These are phyloP conservation scores for Pisolithus sp. DNA, from an alignment of 768 basidiomycete species.

Conservation along the genomic window DNA sequence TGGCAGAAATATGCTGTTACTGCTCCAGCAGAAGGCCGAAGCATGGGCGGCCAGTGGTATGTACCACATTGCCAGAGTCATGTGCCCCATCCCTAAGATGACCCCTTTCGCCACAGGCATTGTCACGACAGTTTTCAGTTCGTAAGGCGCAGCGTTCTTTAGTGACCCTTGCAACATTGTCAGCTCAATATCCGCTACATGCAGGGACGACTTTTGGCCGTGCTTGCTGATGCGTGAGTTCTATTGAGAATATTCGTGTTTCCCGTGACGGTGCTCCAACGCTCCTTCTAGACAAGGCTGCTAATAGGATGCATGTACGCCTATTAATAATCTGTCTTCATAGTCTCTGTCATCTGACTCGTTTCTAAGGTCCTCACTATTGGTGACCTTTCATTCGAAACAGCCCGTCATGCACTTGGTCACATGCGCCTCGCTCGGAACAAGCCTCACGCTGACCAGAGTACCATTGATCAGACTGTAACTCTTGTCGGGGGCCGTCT, in stretches of 20 bases:
- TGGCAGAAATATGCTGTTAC: conserved; percentile 73
- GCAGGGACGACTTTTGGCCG: conserved; percentile 82
- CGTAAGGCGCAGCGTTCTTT: conserved; percentile 36
- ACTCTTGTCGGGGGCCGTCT: conserved; percentile 71
- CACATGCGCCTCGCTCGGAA: conserved; percentile 37
- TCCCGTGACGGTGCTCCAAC: conserved; percentile 7
- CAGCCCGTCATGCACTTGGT: conserved; percentile 52
- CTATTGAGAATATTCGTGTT: conserved; percentile 6
- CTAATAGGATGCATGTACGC: conserved; percentile 66
- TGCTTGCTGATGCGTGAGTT: conserved; percentile 58
- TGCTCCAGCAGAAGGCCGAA: conserved; percentile 82
- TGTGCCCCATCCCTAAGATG: not conserved
- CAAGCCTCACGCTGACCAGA: conserved; percentile 19
- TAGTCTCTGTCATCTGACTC: not conserved
- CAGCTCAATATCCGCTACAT: conserved; percentile 14
- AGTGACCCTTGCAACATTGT: conserved; percentile 3
- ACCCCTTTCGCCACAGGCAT: conserved; percentile 41
- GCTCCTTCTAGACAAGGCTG: conserved; percentile 48
- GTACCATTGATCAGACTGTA: conserved; percentile 40
- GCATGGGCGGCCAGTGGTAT: conserved; percentile 76
- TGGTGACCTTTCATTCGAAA: conserved; percentile 55
- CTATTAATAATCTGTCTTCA: not conserved
- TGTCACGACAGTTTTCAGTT: conserved; percentile 72
- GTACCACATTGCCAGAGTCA: conserved; percentile 13
- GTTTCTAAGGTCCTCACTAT: conserved; percentile 42